Conservation (phyloP, 805 yeast genomes). For the Pichia californica region DNA sequence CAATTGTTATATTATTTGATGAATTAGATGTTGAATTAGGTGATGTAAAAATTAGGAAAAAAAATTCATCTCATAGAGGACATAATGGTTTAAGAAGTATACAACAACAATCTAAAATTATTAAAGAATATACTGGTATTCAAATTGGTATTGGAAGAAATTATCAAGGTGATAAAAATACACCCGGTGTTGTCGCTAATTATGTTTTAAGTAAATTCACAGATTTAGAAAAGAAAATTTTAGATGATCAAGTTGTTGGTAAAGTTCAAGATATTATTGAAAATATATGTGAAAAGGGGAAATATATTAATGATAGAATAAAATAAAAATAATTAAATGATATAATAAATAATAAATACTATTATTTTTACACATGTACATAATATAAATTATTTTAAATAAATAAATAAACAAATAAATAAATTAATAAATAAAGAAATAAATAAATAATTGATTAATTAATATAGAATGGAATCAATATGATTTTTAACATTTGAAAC, state of each 20-base stretch:
- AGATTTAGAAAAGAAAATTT: slow-evolving; percentile 35
- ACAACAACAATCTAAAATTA: slow-evolving; percentile 30
- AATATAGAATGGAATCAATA: background rate
- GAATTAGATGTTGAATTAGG: slow-evolving; percentile 69
- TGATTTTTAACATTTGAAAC: background rate
- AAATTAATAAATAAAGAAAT: too few species aligned
- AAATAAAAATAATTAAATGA: too few species aligned
- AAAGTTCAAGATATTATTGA: slow-evolving; percentile 34
- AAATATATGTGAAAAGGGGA: slow-evolving; percentile 25
- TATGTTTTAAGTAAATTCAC: slow-evolving; percentile 58
- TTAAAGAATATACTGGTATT: slow-evolving; percentile 54
- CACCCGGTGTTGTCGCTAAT: slow-evolving; percentile 39
- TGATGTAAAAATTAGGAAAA: slow-evolving; percentile 52
- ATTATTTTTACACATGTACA: too few species aligned
- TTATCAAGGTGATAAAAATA: slow-evolving; percentile 29
- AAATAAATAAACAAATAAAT: too few species aligned
- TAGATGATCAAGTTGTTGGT: slow-evolving; percentile 38
- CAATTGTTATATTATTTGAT: slow-evolving; percentile 65
- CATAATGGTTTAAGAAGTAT: slow-evolving; percentile 78
- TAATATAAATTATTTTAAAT: too few species aligned
- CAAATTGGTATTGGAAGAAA: slow-evolving; percentile 79
- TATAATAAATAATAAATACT: too few species aligned
- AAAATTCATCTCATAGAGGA: slow-evolving; percentile 63
- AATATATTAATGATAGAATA: slow-evolving; percentile 22
- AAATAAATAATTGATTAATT: too few species aligned